These are phyloP conservation scores for Pyricularia sp. DNA, from an alignment of 2,329 filamentous ascomycete genomes.

Conservation along the genomic window DNA sequence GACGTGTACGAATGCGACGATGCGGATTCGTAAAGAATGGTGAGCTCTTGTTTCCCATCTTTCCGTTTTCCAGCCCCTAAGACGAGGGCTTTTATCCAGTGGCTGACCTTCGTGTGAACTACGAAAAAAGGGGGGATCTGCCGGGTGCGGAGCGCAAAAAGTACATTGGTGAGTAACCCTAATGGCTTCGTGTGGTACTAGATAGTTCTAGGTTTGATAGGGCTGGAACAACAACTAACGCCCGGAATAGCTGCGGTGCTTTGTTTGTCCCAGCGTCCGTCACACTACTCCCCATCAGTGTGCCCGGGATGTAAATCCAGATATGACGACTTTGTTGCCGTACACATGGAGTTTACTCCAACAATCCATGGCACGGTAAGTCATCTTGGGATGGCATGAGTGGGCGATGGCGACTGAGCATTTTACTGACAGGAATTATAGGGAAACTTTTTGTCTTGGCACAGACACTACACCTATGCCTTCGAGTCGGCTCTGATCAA, in stretches of 20 bases:
- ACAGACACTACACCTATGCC: conserved; percentile 26
- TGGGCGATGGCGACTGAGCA: too few species aligned
- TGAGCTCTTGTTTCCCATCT: conserved; percentile 5
- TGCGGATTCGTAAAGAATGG: conserved; percentile 20
- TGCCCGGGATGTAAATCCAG: conserved; percentile 20
- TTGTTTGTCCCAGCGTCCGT: conserved; percentile 20
- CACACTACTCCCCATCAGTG: conserved; percentile 17
- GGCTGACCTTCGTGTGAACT: not conserved
- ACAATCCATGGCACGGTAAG: conserved; percentile 19
- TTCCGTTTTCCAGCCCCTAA: too few species aligned
- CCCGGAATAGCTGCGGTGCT: conserved; percentile 16
- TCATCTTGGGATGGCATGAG: too few species aligned
- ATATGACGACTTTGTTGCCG: conserved; percentile 23
- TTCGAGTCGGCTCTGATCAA: conserved; percentile 27
- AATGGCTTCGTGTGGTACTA: not conserved
- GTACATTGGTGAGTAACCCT: conserved; percentile 17
- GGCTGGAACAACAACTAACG: not conserved
- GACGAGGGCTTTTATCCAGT: not conserved
- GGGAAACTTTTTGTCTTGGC: conserved; percentile 25
- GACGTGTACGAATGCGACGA: conserved; percentile 21
- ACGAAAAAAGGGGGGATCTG: conserved; percentile 17
- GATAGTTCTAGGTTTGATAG: too few species aligned
- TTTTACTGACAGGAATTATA: conserved; percentile 6
- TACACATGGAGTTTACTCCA: conserved; percentile 25
- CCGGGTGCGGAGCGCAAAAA: conserved; percentile 15